Base-by-base conservation (phyloP, 192 early-diverging fungal species). In the Umbelopsis sp. region DNA sequence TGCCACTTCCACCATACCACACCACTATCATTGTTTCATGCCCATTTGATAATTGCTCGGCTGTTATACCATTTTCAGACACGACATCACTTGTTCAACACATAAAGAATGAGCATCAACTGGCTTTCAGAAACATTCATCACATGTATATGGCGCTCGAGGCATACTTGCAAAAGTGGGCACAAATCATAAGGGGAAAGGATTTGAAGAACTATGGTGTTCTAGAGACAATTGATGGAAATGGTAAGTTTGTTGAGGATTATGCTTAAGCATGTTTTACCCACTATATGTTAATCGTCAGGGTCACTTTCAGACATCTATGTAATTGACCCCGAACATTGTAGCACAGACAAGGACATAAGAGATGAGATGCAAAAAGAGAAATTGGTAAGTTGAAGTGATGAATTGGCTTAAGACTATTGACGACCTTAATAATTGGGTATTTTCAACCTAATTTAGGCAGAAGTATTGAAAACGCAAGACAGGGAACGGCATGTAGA, bases 71-170 rank as follows among this genome's bases (percentile, higher is more conserved):
- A 20, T 82, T 92, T 17, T 83, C 75, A 24, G 85, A 91, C 72
- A 90, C 92, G 22, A 88, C 82, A 5, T 85, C 86, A 16, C 72
- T 93, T 10, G 84, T 87, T 17, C 73, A 77, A 0, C 94, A 96
- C 75, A 68, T 96, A 67, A 84, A 87, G 45, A 75, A 83, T 17
- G 81, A 69, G 7, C 94, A 96, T 78, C 45, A 82, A 14, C 25
- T 94, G 34, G 76, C 76, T 2, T 89, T 96, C 71, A 86, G 85
- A 71, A 88, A 92, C 66, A 76, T 93, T 17, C 86, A 89, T 68
- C 93, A 94, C 67, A 91, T 93, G 84, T 87, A 90, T 67, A 89
- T 94, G 69, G 84, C 87, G 3, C 69, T 94, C 47, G 91, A 96
- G 65, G 75, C 80, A 25, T 96, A 96, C 77, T 73, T 96, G 24